phyloP scores from a whole-genome alignment of 371 early-diverging fungal species.

The Mortierella sp. region DNA sequence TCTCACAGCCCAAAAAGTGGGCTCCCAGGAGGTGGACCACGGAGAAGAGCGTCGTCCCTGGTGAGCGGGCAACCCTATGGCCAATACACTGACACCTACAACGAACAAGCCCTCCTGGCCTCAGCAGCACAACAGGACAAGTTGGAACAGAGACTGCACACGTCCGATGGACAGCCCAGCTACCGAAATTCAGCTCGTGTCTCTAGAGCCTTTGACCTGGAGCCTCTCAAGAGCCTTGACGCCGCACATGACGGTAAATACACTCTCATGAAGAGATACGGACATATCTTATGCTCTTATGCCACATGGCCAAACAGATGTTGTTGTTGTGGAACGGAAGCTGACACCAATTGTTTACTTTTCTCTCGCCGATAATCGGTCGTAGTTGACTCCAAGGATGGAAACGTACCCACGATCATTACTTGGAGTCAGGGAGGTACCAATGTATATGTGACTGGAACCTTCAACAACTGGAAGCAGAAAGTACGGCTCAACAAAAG shows the following conservation, averaged over 20 bases:
- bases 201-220: conserved; percentile 55
- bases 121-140: conserved; percentile 58
- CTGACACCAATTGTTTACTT: not conserved
- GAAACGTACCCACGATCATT: conserved; percentile 83
- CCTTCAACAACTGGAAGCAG: conserved; percentile 98
- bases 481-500: conserved; percentile 90
- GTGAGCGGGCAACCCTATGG: conserved; percentile 31
- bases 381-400: conserved; percentile 38
- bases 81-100: conserved; percentile 39
- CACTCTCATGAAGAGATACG: not conserved
- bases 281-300: not conserved
- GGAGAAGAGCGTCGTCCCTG: conserved; percentile 52
- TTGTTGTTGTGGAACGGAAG: not conserved
- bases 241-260: conserved; percentile 32
- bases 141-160: conserved; percentile 37
- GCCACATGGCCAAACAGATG: not conserved
- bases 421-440: conserved; percentile 93
- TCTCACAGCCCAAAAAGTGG: conserved; percentile 22
- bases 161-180: conserved; percentile 36
- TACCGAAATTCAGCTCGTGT: conserved; percentile 56
- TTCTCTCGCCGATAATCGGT: not conserved
- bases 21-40: conserved; percentile 50
- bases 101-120: conserved; percentile 50
- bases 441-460: conserved; percentile 94
- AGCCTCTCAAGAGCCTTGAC: conserved; percentile 50